Conservation (phyloP, 139 green algal genomes). For the Chlorella sp. region DNA sequence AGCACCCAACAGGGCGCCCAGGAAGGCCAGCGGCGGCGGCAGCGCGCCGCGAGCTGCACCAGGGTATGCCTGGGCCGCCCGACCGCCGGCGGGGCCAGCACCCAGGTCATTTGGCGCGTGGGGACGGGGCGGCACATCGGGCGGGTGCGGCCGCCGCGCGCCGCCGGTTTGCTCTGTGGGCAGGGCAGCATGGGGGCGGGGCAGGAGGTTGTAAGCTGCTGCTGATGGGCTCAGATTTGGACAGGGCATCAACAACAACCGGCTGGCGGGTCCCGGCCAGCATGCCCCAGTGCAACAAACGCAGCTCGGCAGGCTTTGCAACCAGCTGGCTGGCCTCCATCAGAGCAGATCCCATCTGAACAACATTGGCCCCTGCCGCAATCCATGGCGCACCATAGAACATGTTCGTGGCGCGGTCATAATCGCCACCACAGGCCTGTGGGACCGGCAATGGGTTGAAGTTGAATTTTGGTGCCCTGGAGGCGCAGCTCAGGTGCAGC, state of each 20-base stretch:
- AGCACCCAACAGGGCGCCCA: slow-evolving; percentile 16
- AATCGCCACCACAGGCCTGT: slow-evolving; percentile 52
- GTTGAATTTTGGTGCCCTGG: too few relatives aligned
- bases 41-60: background rate
- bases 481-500: too few relatives aligned
- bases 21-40: slow-evolving; percentile 19
- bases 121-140: slow-evolving; percentile 14
- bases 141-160: background rate
- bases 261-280: too few relatives aligned
- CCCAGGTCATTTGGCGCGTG: background rate
- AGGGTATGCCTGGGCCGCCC: background rate
- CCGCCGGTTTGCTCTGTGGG: slow-evolving; percentile 27
- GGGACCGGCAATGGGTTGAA: too few relatives aligned
- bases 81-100: background rate
- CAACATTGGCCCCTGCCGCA: too few relatives aligned
- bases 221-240: too few relatives aligned
- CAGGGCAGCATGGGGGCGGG: background rate
- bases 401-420: slow-evolving; percentile 58
- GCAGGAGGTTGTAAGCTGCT: too few relatives aligned
- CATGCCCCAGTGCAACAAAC: too few relatives aligned
- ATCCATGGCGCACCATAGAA: slow-evolving; percentile 48
- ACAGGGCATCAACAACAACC: too few relatives aligned
- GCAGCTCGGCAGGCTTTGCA: too few relatives aligned
- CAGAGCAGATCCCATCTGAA: too few relatives aligned
- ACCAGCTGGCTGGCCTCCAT: too few relatives aligned